Conservation (phyloP, 306 rosid genomes). For the Fragaria iinumae region DNA sequence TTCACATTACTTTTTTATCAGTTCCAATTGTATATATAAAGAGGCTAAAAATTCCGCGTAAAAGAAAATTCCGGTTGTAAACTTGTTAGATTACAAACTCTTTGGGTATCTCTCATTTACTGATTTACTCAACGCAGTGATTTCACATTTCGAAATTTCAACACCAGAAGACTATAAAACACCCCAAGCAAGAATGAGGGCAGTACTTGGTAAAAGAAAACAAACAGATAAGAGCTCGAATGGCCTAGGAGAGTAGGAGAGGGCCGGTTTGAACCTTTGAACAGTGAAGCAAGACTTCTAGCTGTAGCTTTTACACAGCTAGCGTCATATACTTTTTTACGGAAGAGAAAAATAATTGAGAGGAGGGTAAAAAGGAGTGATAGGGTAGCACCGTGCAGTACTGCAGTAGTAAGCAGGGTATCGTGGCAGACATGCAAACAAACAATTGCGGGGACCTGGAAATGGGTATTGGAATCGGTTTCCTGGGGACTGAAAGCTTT, state of each 20-base stretch:
- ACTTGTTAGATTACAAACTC: too few relatives aligned
- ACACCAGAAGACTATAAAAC: neutral
- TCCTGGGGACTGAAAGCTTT: neutral
- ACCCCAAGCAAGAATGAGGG: too few relatives aligned
- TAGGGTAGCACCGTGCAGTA: neutral
- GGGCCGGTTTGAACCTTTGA: too few relatives aligned
- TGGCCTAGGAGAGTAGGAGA: neutral
- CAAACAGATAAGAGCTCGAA: neutral
- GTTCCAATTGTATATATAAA: too few relatives aligned
- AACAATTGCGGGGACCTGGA: neutral
- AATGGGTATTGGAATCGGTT: neutral
- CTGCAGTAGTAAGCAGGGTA: neutral
- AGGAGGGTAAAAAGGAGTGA: neutral
- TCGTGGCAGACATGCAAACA: slow-evolving; percentile 22
- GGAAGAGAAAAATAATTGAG: neutral
- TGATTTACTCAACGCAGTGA: neutral
- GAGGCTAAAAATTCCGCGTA: too few relatives aligned
- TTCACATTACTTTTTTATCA: too few relatives aligned
- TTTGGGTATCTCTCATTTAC: too few relatives aligned
- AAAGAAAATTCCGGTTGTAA: too few relatives aligned
- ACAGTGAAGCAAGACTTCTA: neutral
- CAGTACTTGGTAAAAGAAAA: too few relatives aligned
- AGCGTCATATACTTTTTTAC: neutral
- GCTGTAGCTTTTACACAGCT: neutral
- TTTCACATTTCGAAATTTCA: too few relatives aligned